phyloP scores from a whole-genome alignment of 1,139 yeast genomes.

The Yamadazyma trypodendri region DNA sequence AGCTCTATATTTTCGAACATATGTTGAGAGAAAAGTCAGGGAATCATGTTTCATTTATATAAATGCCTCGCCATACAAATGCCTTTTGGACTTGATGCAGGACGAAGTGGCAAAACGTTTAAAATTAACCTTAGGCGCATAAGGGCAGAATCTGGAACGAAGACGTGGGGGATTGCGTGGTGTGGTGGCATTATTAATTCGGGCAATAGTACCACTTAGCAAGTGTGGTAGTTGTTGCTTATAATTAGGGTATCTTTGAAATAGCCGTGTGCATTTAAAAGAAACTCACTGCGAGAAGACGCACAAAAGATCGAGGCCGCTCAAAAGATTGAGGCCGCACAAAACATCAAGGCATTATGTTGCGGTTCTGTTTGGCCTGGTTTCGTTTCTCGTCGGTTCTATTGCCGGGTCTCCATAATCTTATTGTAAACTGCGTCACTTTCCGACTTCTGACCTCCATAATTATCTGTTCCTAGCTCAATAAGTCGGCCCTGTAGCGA shows the following conservation, averaged over 20 bases:
- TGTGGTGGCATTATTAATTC: no score
- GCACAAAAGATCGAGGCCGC: neutral
- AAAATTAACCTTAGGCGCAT: constrained; percentile 4
- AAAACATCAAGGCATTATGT: no score
- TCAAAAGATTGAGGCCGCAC: no score
- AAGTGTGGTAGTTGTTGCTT: no score
- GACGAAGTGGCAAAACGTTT: constrained; percentile 3
- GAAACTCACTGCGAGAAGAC: constrained; percentile 7
- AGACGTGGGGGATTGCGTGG: no score
- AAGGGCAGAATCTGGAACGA: constrained; percentile 1
- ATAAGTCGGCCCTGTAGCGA: constrained; percentile 67
- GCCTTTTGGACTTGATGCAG: constrained; percentile 5
- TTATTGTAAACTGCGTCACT: constrained; percentile 7
- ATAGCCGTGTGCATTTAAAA: constrained; percentile 1
- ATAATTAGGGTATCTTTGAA: no score
- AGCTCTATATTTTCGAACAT: constrained; percentile 21
- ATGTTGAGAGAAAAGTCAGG: neutral
- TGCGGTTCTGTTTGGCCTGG: no score
- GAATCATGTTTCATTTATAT: neutral
- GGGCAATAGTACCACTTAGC: no score
- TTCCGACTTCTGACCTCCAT: constrained; percentile 4
- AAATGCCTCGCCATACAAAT: constrained; percentile 1
- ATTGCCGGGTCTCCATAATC: constrained; percentile 9
- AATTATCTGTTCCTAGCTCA: constrained; percentile 32
- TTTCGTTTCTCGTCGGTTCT: constrained; percentile 5